Percentiles rank a stretch among this genome's conserved stretches.
Evolutionary conservation across 257 asterid species (phyloP).

Genomic region (Solanum chilense): DNA sequence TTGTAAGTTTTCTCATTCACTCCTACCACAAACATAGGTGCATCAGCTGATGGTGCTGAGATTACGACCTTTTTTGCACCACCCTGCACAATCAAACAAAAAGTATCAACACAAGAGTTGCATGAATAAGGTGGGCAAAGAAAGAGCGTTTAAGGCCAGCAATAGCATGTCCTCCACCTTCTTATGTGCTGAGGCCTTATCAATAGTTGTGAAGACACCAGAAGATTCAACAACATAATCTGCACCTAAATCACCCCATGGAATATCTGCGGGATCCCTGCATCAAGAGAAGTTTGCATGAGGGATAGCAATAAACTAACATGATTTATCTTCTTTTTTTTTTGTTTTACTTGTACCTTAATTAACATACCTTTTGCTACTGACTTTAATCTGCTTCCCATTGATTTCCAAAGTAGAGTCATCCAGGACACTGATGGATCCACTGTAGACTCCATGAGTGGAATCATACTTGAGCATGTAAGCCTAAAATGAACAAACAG

Average conservation of each 20-base stretch:
- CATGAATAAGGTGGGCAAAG: background rate
- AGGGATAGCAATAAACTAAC: conserved; percentile 1
- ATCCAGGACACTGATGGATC: conserved; percentile 59
- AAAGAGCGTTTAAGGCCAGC: background rate
- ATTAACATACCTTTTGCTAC: conserved; percentile 54
- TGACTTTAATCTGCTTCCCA: conserved; percentile 72
- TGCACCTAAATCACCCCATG: conserved; percentile 95
- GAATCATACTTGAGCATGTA: conserved; percentile 98
- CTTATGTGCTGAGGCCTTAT: conserved; percentile 83
- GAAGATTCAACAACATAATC: conserved; percentile 92
- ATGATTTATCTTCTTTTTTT: background rate
- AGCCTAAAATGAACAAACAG: conserved; percentile 44
- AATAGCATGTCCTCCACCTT: conserved; percentile 32
- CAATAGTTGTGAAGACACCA: conserved; percentile 78
- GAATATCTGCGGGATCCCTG: conserved; percentile 93
- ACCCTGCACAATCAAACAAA: conserved; percentile 45
- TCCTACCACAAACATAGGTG: conserved; percentile 99
- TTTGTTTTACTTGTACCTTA: background rate
- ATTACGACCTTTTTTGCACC: conserved; percentile 94
- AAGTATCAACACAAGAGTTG: background rate
- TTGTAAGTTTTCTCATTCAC: conserved; percentile 81
- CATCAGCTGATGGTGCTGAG: conserved; percentile 99
- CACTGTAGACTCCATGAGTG: conserved; percentile 83
- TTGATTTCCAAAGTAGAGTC: conserved; percentile 86
- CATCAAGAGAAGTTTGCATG: conserved; percentile 2